These are phyloP conservation scores for Sporothrix euskadiensis DNA, from an alignment of 2,329 filamentous ascomycete species.

Conservation along the genomic window DNA sequence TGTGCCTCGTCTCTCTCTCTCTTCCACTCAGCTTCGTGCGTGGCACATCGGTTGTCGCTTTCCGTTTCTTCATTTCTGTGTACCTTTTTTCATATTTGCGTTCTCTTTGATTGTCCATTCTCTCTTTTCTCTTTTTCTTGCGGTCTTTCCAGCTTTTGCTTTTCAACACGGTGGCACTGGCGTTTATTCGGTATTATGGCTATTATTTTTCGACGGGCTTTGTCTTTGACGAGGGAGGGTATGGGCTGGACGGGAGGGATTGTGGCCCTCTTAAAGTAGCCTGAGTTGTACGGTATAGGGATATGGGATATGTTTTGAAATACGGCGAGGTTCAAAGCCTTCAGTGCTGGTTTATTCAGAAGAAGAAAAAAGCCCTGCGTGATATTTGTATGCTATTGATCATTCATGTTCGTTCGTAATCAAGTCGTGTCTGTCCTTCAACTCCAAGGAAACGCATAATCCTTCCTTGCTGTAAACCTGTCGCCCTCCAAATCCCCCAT, in stretches of 20 bases:
- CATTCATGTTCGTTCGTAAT: not conserved
- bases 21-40: not conserved
- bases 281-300: not conserved
- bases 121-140: not conserved
- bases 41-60: not conserved
- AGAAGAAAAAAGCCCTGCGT: not conserved
- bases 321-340: not conserved
- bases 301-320: not conserved
- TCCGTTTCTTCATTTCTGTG: not conserved
- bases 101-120: not conserved
- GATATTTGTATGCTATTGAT: not conserved
- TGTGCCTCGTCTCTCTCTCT: not conserved
- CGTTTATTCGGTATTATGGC: not conserved
- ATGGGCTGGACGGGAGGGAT: not conserved
- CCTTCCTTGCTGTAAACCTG: too few relatives aligned
- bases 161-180: constrained; percentile 9
- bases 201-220: not conserved
- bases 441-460: not conserved
- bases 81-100: not conserved
- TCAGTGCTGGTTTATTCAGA: not conserved
- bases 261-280: not conserved
- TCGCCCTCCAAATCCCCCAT: not conserved
- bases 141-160: not conserved
- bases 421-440: not conserved
- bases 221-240: not conserved